phyloP scores from a whole-genome alignment of 345 rosid species.

The Boechera retrofracta region DNA sequence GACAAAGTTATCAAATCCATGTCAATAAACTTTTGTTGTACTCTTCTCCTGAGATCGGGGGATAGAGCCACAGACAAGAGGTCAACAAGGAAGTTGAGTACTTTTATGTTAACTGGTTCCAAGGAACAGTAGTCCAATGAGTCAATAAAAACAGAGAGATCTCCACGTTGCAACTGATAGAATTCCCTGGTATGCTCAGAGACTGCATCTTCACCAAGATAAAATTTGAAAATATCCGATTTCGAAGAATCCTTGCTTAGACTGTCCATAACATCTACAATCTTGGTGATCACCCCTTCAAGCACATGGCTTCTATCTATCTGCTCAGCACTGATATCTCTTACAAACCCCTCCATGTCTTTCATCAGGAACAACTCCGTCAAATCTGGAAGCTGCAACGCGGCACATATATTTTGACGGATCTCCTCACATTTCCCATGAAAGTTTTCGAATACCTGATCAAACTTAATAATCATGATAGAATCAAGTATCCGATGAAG shows the following conservation, averaged over 20 bases:
- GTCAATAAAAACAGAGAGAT: conserved; percentile 74
- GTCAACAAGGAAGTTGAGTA: conserved; percentile 83
- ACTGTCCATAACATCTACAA: conserved; percentile 70
- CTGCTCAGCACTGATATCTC: conserved; percentile 59
- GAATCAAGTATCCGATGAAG: conserved; percentile 63
- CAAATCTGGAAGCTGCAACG: conserved; percentile 58
- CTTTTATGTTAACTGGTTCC: conserved; percentile 75
- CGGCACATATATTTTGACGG: conserved; percentile 54
- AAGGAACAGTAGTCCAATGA: conserved; percentile 71
- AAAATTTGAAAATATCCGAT: conserved; percentile 59
- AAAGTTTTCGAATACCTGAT: conserved; percentile 68
- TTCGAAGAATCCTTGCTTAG: conserved; percentile 77
- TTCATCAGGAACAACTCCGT: conserved; percentile 76
- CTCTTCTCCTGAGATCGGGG: conserved; percentile 63
- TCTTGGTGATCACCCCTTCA: conserved; percentile 76
- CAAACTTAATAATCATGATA: conserved; percentile 72
- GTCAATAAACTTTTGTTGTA: conserved; percentile 61
- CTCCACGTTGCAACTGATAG: conserved; percentile 60
- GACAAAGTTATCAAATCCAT: conserved; percentile 74
- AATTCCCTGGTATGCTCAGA: conserved; percentile 55
- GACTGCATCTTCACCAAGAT: conserved; percentile 63
- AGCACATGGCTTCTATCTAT: conserved; percentile 55
- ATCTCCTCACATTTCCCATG: conserved; percentile 76
- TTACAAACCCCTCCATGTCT: conserved; percentile 77
- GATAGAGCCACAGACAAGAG: conserved; percentile 70